Evolutionary conservation across 2,329 filamentous ascomycete genomes (phyloP).

Genomic region (Penicillium expansum): DNA sequence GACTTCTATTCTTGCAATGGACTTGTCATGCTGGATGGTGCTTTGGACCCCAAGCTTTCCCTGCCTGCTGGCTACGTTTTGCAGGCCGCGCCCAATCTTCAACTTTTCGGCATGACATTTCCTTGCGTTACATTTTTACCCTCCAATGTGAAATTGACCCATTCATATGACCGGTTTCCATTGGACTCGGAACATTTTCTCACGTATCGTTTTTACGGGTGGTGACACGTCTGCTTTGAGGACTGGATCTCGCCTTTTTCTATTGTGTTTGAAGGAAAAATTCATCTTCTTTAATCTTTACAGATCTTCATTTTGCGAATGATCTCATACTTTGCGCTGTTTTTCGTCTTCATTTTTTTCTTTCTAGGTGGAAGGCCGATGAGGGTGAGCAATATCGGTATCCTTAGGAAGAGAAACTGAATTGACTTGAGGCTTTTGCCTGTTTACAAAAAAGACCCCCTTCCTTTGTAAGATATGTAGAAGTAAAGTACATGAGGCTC

Average conservation of each 20-base stretch:
- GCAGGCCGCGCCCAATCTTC: background rate
- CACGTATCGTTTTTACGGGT: slow-evolving; percentile 9
- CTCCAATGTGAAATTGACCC: slow-evolving; percentile 14
- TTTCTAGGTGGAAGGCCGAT: background rate
- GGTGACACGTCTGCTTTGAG: slow-evolving; percentile 1
- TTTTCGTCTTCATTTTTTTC: slow-evolving; percentile 1
- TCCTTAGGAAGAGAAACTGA: background rate
- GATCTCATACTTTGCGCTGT: background rate
- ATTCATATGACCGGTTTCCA: slow-evolving; percentile 1
- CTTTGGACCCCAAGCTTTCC: background rate
- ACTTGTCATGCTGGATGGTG: background rate
- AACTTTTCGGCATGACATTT: background rate
- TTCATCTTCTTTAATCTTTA: background rate
- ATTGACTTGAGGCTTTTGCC: slow-evolving; percentile 2
- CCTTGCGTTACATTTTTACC: slow-evolving; percentile 7
- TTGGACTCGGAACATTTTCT: slow-evolving; percentile 6
- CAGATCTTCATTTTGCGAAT: background rate
- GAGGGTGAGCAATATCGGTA: background rate
- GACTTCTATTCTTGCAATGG: slow-evolving; percentile 8
- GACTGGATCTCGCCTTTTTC: background rate
- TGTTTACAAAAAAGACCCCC: background rate
- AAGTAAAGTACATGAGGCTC: background rate
- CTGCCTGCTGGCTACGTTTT: background rate
- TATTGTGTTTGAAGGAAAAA: background rate
- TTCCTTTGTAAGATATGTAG: background rate